These are phyloP conservation scores for Henningerozyma blattae DNA, from an alignment of 805 yeast genomes.

Conservation along the genomic window DNA sequence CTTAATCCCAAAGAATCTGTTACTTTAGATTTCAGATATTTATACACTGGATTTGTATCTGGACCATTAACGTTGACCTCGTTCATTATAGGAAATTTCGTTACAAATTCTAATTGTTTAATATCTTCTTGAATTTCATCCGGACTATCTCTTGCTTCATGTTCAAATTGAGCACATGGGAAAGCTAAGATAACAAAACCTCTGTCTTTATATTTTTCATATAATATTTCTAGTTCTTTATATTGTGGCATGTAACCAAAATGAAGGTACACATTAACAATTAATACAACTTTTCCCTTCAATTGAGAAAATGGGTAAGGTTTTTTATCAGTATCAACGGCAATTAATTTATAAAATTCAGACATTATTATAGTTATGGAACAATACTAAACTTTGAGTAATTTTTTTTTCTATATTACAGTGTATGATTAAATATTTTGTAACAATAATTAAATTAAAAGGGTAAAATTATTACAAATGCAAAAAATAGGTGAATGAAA, in stretches of 20 bases:
- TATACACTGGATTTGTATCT: conserved; percentile 68
- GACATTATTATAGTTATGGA: too few relatives aligned
- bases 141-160: conserved; percentile 43
- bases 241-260: conserved; percentile 74
- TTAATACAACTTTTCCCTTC: conserved; percentile 67
- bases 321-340: conserved; percentile 41
- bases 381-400: too few relatives aligned
- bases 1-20: conserved; percentile 50
- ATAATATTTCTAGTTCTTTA: conserved; percentile 53
- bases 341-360: background rate
- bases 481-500: too few relatives aligned
- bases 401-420: too few relatives aligned
- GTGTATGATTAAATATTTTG: too few relatives aligned
- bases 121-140: too few relatives aligned
- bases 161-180: conserved; percentile 86
- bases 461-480: too few relatives aligned
- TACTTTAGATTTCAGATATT: conserved; percentile 58
- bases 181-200: conserved; percentile 68
- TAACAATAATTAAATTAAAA: too few relatives aligned
- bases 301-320: conserved; percentile 47
- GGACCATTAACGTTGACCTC: conserved; percentile 87
- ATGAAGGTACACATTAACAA: conserved; percentile 84
- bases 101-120: background rate
- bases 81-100: conserved; percentile 73
- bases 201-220: conserved; percentile 47